Evolutionary conservation across 495 filamentous ascomycete species (phyloP), one percentile per base, ranked within the genome.

Genomic region (Stereocaulon alpinum): DNA sequence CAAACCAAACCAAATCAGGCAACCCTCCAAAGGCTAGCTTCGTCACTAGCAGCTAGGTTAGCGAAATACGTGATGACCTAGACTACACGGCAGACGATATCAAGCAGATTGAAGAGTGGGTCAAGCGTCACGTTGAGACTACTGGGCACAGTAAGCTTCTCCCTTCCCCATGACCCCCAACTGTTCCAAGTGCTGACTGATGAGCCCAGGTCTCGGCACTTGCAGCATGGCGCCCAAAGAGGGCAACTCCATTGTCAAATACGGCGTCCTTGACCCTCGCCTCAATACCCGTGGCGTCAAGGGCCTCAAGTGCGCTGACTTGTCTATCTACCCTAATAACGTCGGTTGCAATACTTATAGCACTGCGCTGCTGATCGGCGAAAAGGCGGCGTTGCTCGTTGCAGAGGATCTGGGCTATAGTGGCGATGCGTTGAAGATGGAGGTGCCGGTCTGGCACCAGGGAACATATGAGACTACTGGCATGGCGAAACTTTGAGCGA

Each of bases 221-320:
- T 89, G 86, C 74, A 86, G 82, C 58, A 93, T 93, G 87, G 86
- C 86, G 0, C 88, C 88, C 20, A 79, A 75, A 50, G 82, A 89
- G 50, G 87, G 87, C 50, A 91, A 87, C 74, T 83, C 80, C 61
- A 87, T 90, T 62, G 86, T 88, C 64, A 86, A 86, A 66, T 85
- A 89, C 65, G 87, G 87, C 43, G 88, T 91, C 3, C 70, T 93
- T 3, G 87, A 93, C 67, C 85, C 87, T 64, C 80, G 86, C 34
- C 76, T 91, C 55, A 91, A 89, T 63, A 87, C 91, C 43, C 82
- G 91, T 65, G 88, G 87, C 56, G 86, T 89, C 34, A 79, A 88
- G 72, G 83, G 84, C 17, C 80, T 93, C 51, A 91, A 91, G 76
- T 86, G 89, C 44, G 86, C 86, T 15, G 88, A 91, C 71, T 73